phyloP scores from a whole-genome alignment of 2,329 filamentous ascomycete species.

The Pseudogymnoascus sp. region DNA sequence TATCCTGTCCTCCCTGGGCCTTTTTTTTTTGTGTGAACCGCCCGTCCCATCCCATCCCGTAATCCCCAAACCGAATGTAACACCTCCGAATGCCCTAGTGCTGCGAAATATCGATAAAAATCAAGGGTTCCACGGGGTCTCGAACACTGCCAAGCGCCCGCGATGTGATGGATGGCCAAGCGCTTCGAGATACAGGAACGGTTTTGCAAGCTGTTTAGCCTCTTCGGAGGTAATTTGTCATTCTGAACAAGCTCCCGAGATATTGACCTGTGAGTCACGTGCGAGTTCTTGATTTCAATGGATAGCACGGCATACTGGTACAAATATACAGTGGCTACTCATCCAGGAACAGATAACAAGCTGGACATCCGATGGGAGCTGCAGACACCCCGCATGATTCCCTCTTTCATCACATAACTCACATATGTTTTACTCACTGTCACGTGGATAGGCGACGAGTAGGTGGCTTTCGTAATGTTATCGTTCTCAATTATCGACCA shows the following conservation, averaged over 20 bases:
- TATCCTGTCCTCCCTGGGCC: neutral
- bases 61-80: constrained; percentile 5
- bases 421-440: neutral
- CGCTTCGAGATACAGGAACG: constrained; percentile 2
- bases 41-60: neutral
- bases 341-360: neutral
- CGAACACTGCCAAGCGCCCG: neutral
- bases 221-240: neutral
- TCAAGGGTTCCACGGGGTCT: neutral
- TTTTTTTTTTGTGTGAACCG: neutral
- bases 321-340: neutral
- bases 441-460: neutral
- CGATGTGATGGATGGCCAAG: neutral
- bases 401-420: neutral
- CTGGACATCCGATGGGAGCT: neutral
- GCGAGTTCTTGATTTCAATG: neutral
- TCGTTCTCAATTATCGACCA: neutral
- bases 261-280: neutral
- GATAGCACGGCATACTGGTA: neutral
- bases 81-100: neutral
- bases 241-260: neutral
- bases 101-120: constrained; percentile 3
- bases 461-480: neutral
- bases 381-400: neutral
- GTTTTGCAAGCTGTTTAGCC: neutral